Evolutionary conservation across 1,284 basidiomycete genomes (phyloP).

Genomic region (Ustilago hordei): DNA sequence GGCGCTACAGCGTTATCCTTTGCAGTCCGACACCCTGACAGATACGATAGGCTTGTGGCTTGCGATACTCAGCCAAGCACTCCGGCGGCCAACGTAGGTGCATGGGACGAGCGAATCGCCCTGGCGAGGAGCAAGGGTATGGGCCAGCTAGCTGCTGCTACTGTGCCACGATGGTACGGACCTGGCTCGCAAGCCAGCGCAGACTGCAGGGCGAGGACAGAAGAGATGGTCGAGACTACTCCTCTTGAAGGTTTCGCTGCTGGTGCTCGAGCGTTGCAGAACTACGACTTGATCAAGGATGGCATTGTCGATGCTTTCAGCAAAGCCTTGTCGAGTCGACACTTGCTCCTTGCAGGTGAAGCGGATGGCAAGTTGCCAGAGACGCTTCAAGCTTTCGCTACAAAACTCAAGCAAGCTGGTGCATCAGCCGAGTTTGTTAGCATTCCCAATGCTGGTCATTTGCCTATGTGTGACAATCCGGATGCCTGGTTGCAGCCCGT

Average conservation of each 20-base stretch:
- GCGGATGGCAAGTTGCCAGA: conserved; percentile 71
- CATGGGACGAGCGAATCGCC: conserved; percentile 71
- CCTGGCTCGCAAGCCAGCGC: conserved; percentile 59
- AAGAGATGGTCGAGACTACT: conserved; percentile 66
- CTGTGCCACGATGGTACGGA: conserved; percentile 71
- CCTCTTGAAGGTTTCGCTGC: conserved; percentile 70
- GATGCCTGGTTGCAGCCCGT: conserved; percentile 55
- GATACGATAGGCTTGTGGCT: conserved; percentile 67
- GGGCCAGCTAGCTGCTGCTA: conserved; percentile 69
- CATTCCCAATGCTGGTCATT: conserved; percentile 69
- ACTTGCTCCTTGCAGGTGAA: conserved; percentile 70
- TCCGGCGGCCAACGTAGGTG: conserved; percentile 70
- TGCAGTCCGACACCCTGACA: conserved; percentile 67
- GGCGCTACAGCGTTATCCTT: conserved; percentile 71
- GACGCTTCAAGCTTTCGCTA: conserved; percentile 63
- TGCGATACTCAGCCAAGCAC: conserved; percentile 71
- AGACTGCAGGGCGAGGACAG: conserved; percentile 46
- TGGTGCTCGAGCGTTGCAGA: conserved; percentile 70
- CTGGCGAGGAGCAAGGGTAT: conserved; percentile 66
- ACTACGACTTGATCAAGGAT: conserved; percentile 69
- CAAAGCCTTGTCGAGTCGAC: conserved; percentile 30
- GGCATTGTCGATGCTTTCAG: conserved; percentile 64
- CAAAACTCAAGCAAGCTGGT: conserved; percentile 65
- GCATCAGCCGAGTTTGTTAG: conserved; percentile 63
- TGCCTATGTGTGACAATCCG: conserved; percentile 71